These are phyloP conservation scores for Zopfia rhizophila DNA, from an alignment of 2,329 filamentous ascomycete genomes.

Conservation along the genomic window DNA sequence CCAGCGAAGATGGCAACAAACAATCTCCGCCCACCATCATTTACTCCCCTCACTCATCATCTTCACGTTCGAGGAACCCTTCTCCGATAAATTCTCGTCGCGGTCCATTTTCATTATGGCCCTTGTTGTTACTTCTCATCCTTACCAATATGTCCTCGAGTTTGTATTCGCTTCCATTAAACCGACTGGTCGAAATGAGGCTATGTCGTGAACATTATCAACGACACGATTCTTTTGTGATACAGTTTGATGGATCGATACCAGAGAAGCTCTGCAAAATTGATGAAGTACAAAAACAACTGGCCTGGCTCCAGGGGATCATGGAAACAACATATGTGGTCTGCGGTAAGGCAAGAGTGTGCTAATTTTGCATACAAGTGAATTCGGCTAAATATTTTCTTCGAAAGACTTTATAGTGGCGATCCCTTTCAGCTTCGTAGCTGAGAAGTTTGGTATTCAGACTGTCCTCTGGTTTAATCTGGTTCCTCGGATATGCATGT, in stretches of 20 bases:
- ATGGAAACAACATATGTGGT: constrained; percentile 51
- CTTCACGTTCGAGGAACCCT: constrained; percentile 14
- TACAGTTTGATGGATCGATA: constrained; percentile 53
- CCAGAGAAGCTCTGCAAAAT: constrained; percentile 66
- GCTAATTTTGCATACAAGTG: constrained; percentile 1
- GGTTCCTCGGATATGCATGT: constrained; percentile 41
- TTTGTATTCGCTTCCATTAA: constrained; percentile 50
- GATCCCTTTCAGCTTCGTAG: constrained; percentile 48
- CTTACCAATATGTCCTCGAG: constrained; percentile 45
- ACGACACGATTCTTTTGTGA: constrained; percentile 50
- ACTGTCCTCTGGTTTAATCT: constrained; percentile 46
- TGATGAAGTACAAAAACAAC: constrained; percentile 60
- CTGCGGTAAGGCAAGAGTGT: constrained; percentile 39
- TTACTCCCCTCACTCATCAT: too few species aligned
- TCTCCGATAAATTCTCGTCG: constrained; percentile 6
- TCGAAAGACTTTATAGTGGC: constrained; percentile 45
- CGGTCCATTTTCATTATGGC: constrained; percentile 32
- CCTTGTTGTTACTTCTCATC: constrained; percentile 43
- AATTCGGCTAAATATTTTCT: constrained; percentile 22
- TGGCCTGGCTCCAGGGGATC: constrained; percentile 64
- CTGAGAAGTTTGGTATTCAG: constrained; percentile 40
- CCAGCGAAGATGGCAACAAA: too few species aligned
- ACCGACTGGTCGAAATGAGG: constrained; percentile 48
- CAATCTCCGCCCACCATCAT: not conserved
- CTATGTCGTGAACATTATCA: constrained; percentile 63